These are phyloP conservation scores for Metschnikowia dekortorum DNA, from an alignment of 805 yeast species.

Conservation along the genomic window DNA sequence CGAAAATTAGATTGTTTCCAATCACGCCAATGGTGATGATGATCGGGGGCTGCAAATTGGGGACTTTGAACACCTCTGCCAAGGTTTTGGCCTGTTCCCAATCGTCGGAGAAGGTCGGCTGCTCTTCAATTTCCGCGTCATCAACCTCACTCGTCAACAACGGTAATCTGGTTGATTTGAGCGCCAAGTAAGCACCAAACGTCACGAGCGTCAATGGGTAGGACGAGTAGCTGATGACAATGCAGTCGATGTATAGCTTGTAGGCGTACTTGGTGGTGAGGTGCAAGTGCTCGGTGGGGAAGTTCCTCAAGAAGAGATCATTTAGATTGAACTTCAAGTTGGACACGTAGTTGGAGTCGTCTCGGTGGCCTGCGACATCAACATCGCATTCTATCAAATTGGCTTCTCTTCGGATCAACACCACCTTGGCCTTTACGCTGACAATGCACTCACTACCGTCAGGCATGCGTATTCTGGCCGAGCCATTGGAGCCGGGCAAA, in stretches of 20 bases:
- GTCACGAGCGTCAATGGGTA: conserved; percentile 81
- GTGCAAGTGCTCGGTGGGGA: conserved; percentile 50
- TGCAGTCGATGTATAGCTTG: conserved; percentile 73
- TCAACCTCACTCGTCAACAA: conserved; percentile 63
- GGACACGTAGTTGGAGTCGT: conserved; percentile 66
- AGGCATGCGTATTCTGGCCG: conserved; percentile 76
- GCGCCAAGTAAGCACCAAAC: conserved; percentile 74
- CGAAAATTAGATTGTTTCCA: conserved; percentile 65
- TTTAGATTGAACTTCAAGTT: conserved; percentile 61
- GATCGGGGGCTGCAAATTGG: conserved; percentile 62
- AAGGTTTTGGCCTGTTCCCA: conserved; percentile 59
- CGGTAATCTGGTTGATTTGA: conserved; percentile 75
- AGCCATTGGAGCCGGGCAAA: conserved; percentile 86
- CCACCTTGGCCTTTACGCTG: conserved; percentile 84
- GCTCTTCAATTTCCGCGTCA: conserved; percentile 68
- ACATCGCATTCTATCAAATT: conserved; percentile 70
- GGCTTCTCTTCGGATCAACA: conserved; percentile 34
- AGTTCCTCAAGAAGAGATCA: conserved; percentile 46
- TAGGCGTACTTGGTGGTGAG: conserved; percentile 73
- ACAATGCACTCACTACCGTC: conserved; percentile 95
- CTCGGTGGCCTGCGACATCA: conserved; percentile 75
- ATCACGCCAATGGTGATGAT: conserved; percentile 72
- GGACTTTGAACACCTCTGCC: conserved; percentile 27
- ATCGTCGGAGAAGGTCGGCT: conserved; percentile 88
- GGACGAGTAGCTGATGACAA: conserved; percentile 71